Evolutionary conservation across 2,329 filamentous ascomycete genomes (phyloP), one percentile per base, ranked within the genome.

Genomic region (Pestalotiopsis sp.): DNA sequence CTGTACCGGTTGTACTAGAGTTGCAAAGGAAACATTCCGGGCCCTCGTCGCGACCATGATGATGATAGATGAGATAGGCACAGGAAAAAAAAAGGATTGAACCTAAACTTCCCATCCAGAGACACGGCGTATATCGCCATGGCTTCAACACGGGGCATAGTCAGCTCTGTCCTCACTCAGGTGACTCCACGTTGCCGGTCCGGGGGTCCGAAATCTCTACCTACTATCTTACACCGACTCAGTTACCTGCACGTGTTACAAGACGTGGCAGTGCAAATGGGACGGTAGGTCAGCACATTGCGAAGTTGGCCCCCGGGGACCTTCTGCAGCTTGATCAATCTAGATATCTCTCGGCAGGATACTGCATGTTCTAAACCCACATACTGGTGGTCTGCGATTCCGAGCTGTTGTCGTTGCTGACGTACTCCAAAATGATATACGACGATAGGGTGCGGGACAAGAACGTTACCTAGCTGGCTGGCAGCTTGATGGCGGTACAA

Each of bases 181-280:
- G 45, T 52, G 45, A 52, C 45, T 52, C 45, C 45, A 52, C 45
- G 45, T 52, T 52, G 45, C 45, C 20, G 45, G 45, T 52, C 45
- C 45, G 45, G 45, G 45, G n/a, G 45, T 52, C 45, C 45, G 45
- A 52, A 52, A 20, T 5, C 20, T 52, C n/a, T 45, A 14, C 41
- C 27, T n/a, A 13, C 27, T n/a, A 13, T 39, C 31, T 62, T 62
- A 39, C 59, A 62, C 59, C 59, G 59, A 62, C 59, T 62, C 59
- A 36, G 20, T 12, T 39, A 39, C 31, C 17, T 52, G 45, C 45
- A 52, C 45, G 45, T 52, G 45, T 52, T 52, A n/a, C 14, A 23
- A 52, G 45, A 52, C 45, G 45, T 52, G 45, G 45, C 45, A 52
- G 45, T 17, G 45, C 20, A 52, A 9, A 20, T 23, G 20, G 7